phyloP scores from a whole-genome alignment of 352 stramenopile genomes.

The Phytophthora cryptogea region DNA sequence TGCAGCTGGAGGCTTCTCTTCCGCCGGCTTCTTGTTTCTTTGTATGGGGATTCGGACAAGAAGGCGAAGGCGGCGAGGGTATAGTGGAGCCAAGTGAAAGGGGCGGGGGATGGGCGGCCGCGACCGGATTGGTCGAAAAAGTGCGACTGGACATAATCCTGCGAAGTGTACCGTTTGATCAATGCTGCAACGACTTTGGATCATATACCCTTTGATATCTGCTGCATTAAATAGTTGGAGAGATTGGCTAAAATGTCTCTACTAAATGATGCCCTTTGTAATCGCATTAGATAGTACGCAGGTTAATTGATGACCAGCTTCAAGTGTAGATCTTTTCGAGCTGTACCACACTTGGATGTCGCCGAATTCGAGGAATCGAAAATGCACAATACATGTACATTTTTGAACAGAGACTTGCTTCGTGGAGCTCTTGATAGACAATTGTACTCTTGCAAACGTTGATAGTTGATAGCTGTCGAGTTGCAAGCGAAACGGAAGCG shows the following conservation, averaged over 20 bases:
- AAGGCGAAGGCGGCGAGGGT: slow-evolving; percentile 8
- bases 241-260: no score
- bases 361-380: neutral
- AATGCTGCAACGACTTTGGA: neutral
- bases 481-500: no score
- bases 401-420: no score
- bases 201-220: neutral
- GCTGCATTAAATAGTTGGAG: neutral
- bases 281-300: neutral
- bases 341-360: neutral
- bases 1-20: slow-evolving; percentile 19
- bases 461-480: no score
- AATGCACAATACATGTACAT: no score
- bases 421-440: no score
- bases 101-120: neutral
- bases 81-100: slow-evolving; percentile 13
- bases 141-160: slow-evolving; percentile 5
- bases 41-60: slow-evolving; percentile 15
- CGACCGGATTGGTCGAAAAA: slow-evolving; percentile 18
- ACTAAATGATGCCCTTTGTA: neutral
- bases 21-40: slow-evolving; percentile 17
- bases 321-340: neutral
- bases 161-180: neutral
- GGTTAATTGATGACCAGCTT: neutral
- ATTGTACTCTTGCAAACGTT: no score